Evolutionary conservation across 371 early-diverging fungal species (phyloP).

Genomic region (Paramicrosporidium saccamoebae): DNA sequence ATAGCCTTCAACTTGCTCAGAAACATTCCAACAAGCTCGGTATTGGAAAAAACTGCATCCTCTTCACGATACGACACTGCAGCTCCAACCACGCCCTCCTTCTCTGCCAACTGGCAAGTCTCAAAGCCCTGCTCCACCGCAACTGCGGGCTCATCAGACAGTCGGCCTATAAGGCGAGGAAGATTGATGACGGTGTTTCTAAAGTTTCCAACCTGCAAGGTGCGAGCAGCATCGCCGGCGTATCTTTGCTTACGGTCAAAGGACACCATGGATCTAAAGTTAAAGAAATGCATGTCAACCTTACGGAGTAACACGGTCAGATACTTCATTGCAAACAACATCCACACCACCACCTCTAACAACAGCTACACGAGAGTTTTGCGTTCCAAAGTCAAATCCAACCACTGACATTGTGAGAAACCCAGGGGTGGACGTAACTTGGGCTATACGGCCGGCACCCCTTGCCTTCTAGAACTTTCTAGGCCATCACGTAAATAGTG

Average conservation of each 20-base stretch:
- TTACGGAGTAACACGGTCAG: constrained; percentile 82
- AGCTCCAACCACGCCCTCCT: constrained; percentile 49
- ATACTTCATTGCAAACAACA: constrained; percentile 80
- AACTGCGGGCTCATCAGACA: constrained; percentile 51
- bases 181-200: constrained; percentile 70
- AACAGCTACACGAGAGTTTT: constrained; percentile 76
- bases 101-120: constrained; percentile 36
- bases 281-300: constrained; percentile 1
- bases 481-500: too few species aligned
- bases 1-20: constrained; percentile 62
- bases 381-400: constrained; percentile 87
- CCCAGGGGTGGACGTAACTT: too few species aligned
- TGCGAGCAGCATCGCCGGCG: constrained; percentile 81
- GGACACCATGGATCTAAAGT: constrained; percentile 40
- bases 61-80: constrained; percentile 42
- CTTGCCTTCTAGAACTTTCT: too few species aligned
- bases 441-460: constrained; percentile 1
- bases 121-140: constrained; percentile 42
- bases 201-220: constrained; percentile 70
- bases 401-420: constrained; percentile 13
- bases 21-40: constrained; percentile 77
- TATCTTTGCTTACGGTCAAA: constrained; percentile 78
- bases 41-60: constrained; percentile 33
- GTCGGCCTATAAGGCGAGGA: constrained; percentile 85
- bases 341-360: constrained; percentile 92